A percentile compares a stretch with the other conserved stretches of the same genome.
Conservation (phyloP, 306 rosid species). For the Quillaja saponaria region DNA sequence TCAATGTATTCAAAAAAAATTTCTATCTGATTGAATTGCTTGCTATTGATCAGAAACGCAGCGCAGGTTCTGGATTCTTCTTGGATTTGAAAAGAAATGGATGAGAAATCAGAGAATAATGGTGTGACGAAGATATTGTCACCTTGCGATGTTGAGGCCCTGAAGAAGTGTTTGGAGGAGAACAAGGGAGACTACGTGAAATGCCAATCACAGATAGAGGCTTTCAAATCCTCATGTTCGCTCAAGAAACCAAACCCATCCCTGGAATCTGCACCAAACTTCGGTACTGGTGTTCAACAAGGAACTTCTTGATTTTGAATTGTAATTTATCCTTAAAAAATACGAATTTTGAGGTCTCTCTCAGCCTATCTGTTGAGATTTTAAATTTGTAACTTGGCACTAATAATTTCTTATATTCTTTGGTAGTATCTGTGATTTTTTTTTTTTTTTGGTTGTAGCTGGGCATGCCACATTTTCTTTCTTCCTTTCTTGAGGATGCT, state of each 20-base stretch:
- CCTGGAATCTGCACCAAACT: conserved; percentile 32
- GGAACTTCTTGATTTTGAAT: conserved; percentile 4
- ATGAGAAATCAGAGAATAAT: conserved; percentile 36
- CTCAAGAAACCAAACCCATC: conserved; percentile 54
- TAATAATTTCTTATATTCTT: neutral
- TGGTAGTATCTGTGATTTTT: too few species aligned
- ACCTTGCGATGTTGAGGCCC: conserved; percentile 79
- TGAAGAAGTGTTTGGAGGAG: conserved; percentile 85
- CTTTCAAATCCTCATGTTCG: conserved; percentile 75
- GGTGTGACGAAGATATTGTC: conserved; percentile 48
- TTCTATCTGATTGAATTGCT: too few species aligned
- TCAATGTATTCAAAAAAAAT: too few species aligned
- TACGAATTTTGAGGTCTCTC: neutral
- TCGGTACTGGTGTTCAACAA: conserved; percentile 22
- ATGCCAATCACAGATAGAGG: conserved; percentile 78
- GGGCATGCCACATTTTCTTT: too few species aligned
- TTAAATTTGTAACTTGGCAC: conserved; percentile 15
- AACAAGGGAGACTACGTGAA: conserved; percentile 77
- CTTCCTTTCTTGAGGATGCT: too few species aligned
- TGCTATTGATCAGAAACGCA: too few species aligned
- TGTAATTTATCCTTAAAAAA: neutral
- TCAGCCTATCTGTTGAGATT: neutral
- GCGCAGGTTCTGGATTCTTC: too few species aligned
- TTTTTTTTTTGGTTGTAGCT: too few species aligned
- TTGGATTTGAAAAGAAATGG: conserved; percentile 30